Conservation (phyloP, 805 yeast species). For the Cyberlindnera petersonii region DNA sequence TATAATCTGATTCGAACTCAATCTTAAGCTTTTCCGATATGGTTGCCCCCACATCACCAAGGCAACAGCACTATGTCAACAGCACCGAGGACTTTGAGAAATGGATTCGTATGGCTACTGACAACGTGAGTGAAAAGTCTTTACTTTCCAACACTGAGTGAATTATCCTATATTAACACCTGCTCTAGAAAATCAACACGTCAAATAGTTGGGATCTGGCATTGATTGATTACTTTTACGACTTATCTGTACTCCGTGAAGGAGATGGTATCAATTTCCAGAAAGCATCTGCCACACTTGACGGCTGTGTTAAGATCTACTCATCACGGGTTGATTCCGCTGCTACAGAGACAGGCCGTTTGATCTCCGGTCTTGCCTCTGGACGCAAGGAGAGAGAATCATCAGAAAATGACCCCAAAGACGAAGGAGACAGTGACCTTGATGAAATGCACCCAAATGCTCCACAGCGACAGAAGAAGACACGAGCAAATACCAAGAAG, state of each 20-base stretch:
- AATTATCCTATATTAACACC: conserved; percentile 2
- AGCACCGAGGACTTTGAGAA: conserved; percentile 47
- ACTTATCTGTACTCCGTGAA: conserved; percentile 67
- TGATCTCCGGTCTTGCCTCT: conserved; percentile 70
- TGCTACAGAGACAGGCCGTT: conserved; percentile 82
- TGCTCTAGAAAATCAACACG: conserved; percentile 58
- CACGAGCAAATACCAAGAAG: conserved; percentile 21
- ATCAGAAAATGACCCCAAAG: conserved; percentile 21
- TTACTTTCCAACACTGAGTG: not conserved
- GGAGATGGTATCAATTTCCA: conserved; percentile 84
- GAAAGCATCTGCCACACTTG: conserved; percentile 85
- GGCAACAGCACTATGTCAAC: conserved; percentile 8
- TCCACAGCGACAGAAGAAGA: conserved; percentile 18
- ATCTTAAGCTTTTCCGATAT: no score
- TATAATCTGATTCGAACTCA: no score
- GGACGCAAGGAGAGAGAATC: conserved; percentile 29
- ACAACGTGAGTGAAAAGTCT: conserved; percentile 36
- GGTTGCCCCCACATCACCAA: conserved; percentile 12
- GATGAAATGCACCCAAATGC: conserved; percentile 27
- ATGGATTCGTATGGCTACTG: conserved; percentile 82
- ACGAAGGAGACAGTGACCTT: conserved; percentile 19
- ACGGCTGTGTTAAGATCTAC: conserved; percentile 92
- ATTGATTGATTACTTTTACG: conserved; percentile 87
- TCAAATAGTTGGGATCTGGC: conserved; percentile 89
- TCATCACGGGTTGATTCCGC: conserved; percentile 89